Evolutionary conservation across 108 stramenopile genomes (phyloP).

Genomic region (Stephanodiscus triporus): DNA sequence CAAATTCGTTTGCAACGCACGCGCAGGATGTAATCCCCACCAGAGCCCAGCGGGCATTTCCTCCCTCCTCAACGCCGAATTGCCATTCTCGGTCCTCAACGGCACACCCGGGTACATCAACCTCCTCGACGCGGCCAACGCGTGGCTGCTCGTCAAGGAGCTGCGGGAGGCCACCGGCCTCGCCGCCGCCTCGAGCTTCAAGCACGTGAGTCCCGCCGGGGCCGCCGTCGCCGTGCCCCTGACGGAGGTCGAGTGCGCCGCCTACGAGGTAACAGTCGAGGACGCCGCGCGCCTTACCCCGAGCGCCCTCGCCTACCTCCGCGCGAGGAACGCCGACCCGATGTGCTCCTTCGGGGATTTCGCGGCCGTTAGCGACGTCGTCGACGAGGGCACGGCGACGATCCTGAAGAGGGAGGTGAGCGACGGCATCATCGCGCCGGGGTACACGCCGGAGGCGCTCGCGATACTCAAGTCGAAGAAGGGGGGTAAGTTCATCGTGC

Average conservation of each 20-base stretch:
- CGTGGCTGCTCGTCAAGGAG: conserved; percentile 97
- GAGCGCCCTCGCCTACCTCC: conserved; percentile 93
- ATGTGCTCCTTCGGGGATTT: conserved; percentile 99
- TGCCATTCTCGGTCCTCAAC: conserved; percentile 92
- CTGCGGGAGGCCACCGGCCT: conserved; percentile 89
- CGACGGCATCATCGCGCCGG: conserved; percentile 99
- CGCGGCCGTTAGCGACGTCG: conserved; percentile 93
- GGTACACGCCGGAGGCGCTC: conserved; percentile 95
- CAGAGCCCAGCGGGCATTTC: conserved; percentile 92
- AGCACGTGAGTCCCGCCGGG: conserved; percentile 98
- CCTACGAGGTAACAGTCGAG: conserved; percentile 87
- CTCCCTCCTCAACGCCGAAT: conserved; percentile 66
- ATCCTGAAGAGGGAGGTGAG: conserved; percentile 96
- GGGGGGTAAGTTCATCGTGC: conserved; percentile 97
- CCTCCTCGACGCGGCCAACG: conserved; percentile 96
- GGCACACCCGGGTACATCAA: conserved; percentile 99
- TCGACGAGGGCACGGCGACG: conserved; percentile 96
- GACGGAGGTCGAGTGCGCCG: conserved; percentile 80
- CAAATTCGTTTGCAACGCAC: not conserved
- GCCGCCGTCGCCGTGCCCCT: conserved; percentile 96
- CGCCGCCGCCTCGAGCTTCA: conserved; percentile 96
- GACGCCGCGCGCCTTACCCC: conserved; percentile 83
- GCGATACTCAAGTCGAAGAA: conserved; percentile 96
- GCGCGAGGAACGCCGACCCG: conserved; percentile 98
- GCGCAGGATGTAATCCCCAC: conserved; percentile 92